phyloP scores from a whole-genome alignment of 495 filamentous ascomycete species.

The Cairneyella variabilis region DNA sequence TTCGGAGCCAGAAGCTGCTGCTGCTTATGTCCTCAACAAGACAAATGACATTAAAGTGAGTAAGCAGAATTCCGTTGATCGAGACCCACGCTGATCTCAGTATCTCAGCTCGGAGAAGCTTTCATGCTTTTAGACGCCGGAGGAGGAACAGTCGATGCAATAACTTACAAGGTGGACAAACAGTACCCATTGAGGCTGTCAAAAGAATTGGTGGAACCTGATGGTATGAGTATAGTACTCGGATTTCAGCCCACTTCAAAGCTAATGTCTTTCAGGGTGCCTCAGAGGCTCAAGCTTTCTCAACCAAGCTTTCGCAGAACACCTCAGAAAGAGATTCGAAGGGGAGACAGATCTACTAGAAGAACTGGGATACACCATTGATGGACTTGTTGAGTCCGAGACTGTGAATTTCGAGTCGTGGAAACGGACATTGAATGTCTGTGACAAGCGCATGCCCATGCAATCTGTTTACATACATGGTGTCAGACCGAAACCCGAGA shows the following conservation, averaged over 20 bases:
- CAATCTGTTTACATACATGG: no score
- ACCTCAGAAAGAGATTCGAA: conserved; percentile 1
- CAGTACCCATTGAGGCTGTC: conserved; percentile 26
- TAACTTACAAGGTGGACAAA: conserved; percentile 34
- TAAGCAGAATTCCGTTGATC: no score
- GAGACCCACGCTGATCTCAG: no score
- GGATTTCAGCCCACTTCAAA: background rate
- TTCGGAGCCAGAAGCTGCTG: conserved; percentile 35
- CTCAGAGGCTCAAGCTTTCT: conserved; percentile 13
- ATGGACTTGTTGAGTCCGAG: conserved; percentile 1
- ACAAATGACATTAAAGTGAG: conserved; percentile 4
- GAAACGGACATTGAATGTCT: conserved; percentile 1
- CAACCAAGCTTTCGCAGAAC: conserved; percentile 9
- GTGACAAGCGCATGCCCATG: no score
- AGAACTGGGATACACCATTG: background rate
- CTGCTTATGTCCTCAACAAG: conserved; percentile 28
- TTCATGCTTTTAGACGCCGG: conserved; percentile 32
- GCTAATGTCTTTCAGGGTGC: background rate
- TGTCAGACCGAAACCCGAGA: no score
- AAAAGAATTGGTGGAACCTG: background rate
- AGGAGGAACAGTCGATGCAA: conserved; percentile 40
- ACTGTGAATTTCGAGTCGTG: conserved; percentile 2
- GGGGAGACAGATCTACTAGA: background rate
- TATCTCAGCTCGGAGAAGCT: conserved; percentile 18
- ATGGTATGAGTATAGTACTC: background rate